Evolutionary conservation across 2,329 filamentous ascomycete genomes (phyloP).

Genomic region (Neonectria hederae): DNA sequence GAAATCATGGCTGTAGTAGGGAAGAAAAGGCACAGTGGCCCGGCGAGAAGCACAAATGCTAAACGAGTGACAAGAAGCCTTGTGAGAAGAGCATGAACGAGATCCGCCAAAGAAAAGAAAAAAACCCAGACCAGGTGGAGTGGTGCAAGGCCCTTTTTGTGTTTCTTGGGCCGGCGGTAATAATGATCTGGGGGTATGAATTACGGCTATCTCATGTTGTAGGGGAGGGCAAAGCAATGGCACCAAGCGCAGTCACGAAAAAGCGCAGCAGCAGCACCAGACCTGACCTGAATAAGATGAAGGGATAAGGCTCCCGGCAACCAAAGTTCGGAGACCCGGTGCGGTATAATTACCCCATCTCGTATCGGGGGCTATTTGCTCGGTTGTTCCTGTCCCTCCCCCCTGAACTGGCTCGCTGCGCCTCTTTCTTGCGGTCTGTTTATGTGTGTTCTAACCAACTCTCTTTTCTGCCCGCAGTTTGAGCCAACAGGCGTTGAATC

Average conservation of each 20-base stretch:
- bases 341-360: neutral
- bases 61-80: neutral
- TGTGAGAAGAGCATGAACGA: neutral
- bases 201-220: neutral
- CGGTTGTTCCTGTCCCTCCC: neutral
- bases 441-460: no score
- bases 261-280: no score
- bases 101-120: neutral
- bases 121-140: neutral
- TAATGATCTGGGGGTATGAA: neutral
- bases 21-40: neutral
- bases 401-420: neutral
- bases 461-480: neutral
- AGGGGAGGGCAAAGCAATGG: no score
- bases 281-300: neutral
- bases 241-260: neutral
- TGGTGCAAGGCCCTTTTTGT: neutral
- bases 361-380: neutral
- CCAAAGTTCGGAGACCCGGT: neutral
- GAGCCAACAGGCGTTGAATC: neutral
- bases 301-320: neutral
- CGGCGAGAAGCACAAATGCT: neutral
- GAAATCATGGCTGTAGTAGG: neutral
- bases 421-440: neutral
- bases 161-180: neutral